Percentiles rank a stretch among this genome's conserved stretches.
phyloP scores from a whole-genome alignment of 495 filamentous ascomycete genomes.

The Xylaria venustula region DNA sequence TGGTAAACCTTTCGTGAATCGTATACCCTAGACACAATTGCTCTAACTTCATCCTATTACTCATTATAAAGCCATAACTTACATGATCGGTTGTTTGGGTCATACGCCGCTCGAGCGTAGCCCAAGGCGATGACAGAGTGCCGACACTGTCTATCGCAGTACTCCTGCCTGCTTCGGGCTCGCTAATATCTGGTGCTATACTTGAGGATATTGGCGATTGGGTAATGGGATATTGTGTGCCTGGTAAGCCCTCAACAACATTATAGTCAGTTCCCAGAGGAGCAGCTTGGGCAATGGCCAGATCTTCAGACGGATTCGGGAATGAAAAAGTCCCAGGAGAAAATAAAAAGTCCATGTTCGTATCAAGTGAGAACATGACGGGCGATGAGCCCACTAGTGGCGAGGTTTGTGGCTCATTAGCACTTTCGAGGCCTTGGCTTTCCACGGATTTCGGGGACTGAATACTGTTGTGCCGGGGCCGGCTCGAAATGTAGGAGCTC shows the following conservation, averaged over 20 bases:
- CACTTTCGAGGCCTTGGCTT: neutral
- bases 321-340: neutral
- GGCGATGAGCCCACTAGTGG: neutral
- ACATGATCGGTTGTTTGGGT: neutral
- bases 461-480: neutral
- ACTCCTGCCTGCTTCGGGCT: neutral
- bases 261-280: neutral
- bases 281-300: neutral
- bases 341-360: slow-evolving; percentile 3
- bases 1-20: neutral
- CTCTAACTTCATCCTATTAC: neutral
- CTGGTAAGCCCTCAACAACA: neutral
- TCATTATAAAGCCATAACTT: neutral
- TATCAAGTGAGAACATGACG: slow-evolving; percentile 1
- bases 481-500: neutral
- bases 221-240: neutral
- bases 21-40: neutral
- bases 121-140: neutral
- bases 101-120: neutral
- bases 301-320: neutral
- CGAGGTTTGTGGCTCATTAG: neutral
- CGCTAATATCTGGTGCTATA: neutral
- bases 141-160: neutral
- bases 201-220: neutral
- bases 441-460: neutral